These are phyloP conservation scores for Rhizophora apiculata DNA, from an alignment of 345 rosid species.

Conservation along the genomic window DNA sequence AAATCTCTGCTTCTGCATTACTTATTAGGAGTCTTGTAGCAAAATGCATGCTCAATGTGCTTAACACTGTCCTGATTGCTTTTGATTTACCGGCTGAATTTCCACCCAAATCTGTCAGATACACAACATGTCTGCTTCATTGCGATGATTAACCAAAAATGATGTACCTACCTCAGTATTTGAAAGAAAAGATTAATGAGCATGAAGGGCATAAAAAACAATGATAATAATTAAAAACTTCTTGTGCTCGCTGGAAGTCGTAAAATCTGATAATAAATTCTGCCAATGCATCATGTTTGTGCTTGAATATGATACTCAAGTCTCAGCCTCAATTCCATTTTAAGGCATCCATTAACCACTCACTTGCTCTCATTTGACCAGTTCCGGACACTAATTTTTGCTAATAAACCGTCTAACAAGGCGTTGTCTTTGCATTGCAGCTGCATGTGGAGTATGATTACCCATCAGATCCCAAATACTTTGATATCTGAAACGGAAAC, in stretches of 20 bases:
- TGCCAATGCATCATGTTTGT: no score
- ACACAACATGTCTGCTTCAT: no score
- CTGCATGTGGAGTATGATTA: conserved; percentile 22
- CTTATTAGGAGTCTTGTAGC: neutral
- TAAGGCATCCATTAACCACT: neutral
- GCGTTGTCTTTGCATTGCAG: conserved; percentile 16
- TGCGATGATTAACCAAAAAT: no score
- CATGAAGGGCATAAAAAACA: no score
- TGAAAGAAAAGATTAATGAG: no score
- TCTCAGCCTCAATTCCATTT: neutral
- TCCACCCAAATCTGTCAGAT: neutral
- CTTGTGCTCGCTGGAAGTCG: no score
- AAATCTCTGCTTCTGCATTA: neutral
- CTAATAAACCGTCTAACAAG: neutral
- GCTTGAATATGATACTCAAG: no score
- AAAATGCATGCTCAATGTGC: conserved; percentile 2
- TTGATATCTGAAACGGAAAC: conserved; percentile 14
- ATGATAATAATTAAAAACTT: no score
- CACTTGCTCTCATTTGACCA: neutral
- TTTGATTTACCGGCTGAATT: neutral
- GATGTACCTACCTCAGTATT: no score
- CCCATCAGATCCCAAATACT: conserved; percentile 26
- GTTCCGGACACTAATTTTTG: no score
- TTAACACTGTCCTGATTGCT: neutral
- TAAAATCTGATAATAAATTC: neutral